Base-by-base conservation (phyloP, 176 grass and related monocot genomes). In the Lolium perenne region DNA sequence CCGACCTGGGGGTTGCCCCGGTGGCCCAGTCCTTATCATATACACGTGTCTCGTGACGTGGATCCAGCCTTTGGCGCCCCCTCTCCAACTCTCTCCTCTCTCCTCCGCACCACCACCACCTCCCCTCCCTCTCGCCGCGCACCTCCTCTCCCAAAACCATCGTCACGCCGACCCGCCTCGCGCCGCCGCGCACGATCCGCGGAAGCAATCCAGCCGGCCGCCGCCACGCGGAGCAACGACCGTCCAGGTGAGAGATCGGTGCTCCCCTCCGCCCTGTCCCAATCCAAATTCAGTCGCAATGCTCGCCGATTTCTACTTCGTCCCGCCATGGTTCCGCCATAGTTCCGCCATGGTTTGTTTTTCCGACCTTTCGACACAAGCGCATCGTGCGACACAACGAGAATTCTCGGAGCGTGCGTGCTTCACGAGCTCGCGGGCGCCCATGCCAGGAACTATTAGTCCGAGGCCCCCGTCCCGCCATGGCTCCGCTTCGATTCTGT, bases 41-140 rank as follows among this genome's bases (percentile, higher is more conserved):
- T 87, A 91, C 91, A 96, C 94, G 94, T 93, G 94, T 86, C 68
- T 74, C 72, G 75, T 93, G 94, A 96, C 94, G 91, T 96, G 91
- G 91, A 82, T 74, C 83, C 83, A 87, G 84, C 81, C 74, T 83
- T 93, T 88, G 81, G 83, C 87, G 76, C 80, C 85, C 82, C 20
- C 12, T 41, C 70, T 25, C 22, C 82, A 21, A 50, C 59, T 50
- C 70, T 22, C 38, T 53, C 57, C 69, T 17, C 62, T 10, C 71
- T 8, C 75, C 71, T 54, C 48, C 22, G 26, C 80, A n/a, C 74
- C 40, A 71, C 23, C 56, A 10, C 5, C 64, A 9, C 74, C 78
- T 1, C 23, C 25, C 74, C 78, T 1, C 23, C 25, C 55, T 7
- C 15, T n/a, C 55, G 59, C 61, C 23, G 7, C 83, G 49, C 69